Conservation (phyloP, 2,329 filamentous ascomycete genomes). For the Aspergillus clavatus region DNA sequence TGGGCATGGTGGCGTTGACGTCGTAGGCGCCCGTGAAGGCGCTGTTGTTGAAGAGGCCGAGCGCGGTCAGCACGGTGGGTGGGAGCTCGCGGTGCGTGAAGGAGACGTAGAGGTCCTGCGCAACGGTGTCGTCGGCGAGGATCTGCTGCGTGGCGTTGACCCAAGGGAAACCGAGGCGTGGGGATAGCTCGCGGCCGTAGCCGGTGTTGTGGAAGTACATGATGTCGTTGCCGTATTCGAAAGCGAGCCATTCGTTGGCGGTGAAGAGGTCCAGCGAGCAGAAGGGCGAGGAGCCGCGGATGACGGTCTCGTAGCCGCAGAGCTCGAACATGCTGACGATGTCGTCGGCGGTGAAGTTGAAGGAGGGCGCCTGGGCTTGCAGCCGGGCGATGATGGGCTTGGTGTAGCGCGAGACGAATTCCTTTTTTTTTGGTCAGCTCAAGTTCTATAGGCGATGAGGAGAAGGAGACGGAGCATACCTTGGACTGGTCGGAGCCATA, state of each 20-base stretch:
- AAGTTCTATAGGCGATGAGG: not conserved
- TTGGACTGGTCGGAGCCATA: constrained; percentile 53
- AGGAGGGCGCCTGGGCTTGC: constrained; percentile 49
- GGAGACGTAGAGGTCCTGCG: constrained; percentile 60
- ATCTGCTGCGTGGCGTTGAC: constrained; percentile 56
- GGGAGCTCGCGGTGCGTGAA: constrained; percentile 67
- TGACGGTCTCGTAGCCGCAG: constrained; percentile 63
- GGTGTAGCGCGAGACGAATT: constrained; percentile 45
- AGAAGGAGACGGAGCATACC: constrained; percentile 47
- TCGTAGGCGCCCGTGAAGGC: constrained; percentile 49
- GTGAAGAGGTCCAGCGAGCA: constrained; percentile 57
- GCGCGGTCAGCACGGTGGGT: constrained; percentile 60
- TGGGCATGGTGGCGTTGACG: constrained; percentile 62
- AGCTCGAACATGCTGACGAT: constrained; percentile 63
- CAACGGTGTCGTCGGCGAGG: constrained; percentile 40
- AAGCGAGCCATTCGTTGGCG: constrained; percentile 61
- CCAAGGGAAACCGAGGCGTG: constrained; percentile 62
- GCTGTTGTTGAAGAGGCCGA: constrained; percentile 67
- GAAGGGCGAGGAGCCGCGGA: constrained; percentile 57
- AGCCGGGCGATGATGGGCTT: constrained; percentile 56
- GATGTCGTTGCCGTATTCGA: constrained; percentile 62
- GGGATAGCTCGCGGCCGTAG: constrained; percentile 56
- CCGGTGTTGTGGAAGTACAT: constrained; percentile 63
- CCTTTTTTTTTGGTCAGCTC: constrained; percentile 6
- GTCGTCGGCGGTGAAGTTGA: constrained; percentile 61